These are phyloP conservation scores for Fomitiporia mediterranea DNA, from an alignment of 1,284 basidiomycete species.

Conservation along the genomic window DNA sequence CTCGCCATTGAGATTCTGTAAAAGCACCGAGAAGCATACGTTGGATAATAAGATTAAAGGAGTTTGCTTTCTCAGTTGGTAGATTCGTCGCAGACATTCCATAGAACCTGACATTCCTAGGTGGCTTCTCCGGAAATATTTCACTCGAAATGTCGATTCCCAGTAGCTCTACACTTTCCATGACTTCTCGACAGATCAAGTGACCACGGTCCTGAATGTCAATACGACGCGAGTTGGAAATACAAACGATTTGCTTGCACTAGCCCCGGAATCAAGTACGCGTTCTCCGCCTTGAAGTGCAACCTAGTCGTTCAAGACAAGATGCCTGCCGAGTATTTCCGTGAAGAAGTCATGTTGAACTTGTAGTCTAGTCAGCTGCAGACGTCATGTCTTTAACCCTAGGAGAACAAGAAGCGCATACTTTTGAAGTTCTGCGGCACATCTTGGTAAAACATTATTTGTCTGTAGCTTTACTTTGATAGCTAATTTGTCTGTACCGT, in stretches of 20 bases:
- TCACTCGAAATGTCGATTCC: conserved; percentile 6
- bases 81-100: conserved; percentile 23
- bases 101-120: conserved; percentile 24
- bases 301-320: conserved; percentile 1
- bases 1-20: conserved; percentile 23
- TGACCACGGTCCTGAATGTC: conserved; percentile 9
- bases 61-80: conserved; percentile 25
- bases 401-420: no score
- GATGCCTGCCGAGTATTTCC: neutral
- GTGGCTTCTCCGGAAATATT: conserved; percentile 11
- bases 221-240: no score
- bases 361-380: no score
- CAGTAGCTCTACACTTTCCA: neutral
- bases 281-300: neutral
- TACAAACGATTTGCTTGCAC: no score
- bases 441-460: no score
- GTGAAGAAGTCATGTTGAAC: conserved; percentile 4
- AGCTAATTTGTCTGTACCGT: no score
- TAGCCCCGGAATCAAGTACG: neutral
- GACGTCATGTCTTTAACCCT: no score
- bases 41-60: conserved; percentile 29
- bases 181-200: conserved; percentile 7
- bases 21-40: conserved; percentile 27
- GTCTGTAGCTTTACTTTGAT: no score
- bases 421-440: no score